Conservation (phyloP, 345 rosid genomes). For the Euphorbia tirucalli region DNA sequence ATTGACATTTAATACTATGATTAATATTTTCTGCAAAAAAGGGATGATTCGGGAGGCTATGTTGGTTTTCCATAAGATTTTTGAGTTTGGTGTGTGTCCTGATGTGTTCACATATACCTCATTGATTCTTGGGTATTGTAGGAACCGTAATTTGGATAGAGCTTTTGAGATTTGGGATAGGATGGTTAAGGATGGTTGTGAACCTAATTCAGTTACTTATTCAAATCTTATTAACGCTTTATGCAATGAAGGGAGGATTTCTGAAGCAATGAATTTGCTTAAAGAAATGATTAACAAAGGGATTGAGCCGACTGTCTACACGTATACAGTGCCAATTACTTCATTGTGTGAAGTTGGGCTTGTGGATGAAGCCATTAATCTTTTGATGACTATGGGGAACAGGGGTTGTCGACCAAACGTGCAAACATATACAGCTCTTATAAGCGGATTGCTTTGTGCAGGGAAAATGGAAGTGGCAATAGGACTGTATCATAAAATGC, state of each 20-base stretch:
- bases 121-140: slow-evolving; percentile 64
- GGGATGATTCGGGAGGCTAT: slow-evolving; percentile 53
- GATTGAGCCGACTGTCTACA: slow-evolving; percentile 48
- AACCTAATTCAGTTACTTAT: slow-evolving; percentile 59
- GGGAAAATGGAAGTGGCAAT: slow-evolving; percentile 48
- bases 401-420: slow-evolving; percentile 48
- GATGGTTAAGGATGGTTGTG: slow-evolving; percentile 56
- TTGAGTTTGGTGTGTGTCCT: slow-evolving; percentile 43
- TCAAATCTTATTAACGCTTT: slow-evolving; percentile 54
- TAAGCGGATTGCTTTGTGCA: slow-evolving; percentile 45
- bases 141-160: slow-evolving; percentile 41
- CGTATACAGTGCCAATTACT: slow-evolving; percentile 52
- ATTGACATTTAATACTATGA: slow-evolving; percentile 54
- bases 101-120: slow-evolving; percentile 57
- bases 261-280: slow-evolving; percentile 52
- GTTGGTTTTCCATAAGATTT: slow-evolving; percentile 45
- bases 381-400: slow-evolving; percentile 42
- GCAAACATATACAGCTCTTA: slow-evolving; percentile 57
- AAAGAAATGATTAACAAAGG: slow-evolving; percentile 53
- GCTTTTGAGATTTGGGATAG: slow-evolving; percentile 51
- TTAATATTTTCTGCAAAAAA: slow-evolving; percentile 52
- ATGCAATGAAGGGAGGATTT: slow-evolving; percentile 50
- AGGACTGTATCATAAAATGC: slow-evolving; percentile 61
- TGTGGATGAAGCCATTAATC: slow-evolving; percentile 48
- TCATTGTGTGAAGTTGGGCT: slow-evolving; percentile 49